These are phyloP conservation scores for Agrocybe pediades DNA, from an alignment of 768 basidiomycete genomes.

Conservation along the genomic window DNA sequence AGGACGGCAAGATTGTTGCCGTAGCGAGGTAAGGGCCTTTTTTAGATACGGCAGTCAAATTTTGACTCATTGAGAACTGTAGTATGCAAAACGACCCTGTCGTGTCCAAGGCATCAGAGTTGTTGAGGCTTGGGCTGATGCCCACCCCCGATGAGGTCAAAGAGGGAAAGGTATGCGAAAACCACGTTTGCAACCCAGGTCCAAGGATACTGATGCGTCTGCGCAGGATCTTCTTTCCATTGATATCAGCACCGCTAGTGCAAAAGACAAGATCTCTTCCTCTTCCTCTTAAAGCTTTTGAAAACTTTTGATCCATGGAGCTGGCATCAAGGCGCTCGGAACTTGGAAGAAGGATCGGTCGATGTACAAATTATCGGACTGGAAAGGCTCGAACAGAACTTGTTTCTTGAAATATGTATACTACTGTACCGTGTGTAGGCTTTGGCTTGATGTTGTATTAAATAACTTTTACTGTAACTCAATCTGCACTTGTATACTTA, in stretches of 20 bases:
- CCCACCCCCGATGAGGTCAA: slow-evolving; percentile 73
- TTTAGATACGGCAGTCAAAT: background rate
- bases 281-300: too few relatives aligned
- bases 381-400: too few relatives aligned
- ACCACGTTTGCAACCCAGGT: background rate
- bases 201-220: slow-evolving; percentile 3
- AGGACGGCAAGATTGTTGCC: slow-evolving; percentile 63
- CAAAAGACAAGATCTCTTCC: slow-evolving; percentile 30
- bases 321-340: too few relatives aligned
- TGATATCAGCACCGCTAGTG: slow-evolving; percentile 37
- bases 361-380: too few relatives aligned
- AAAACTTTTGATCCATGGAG: background rate
- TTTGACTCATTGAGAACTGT: slow-evolving; percentile 12
- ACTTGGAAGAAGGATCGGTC: too few relatives aligned
- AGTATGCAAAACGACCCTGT: slow-evolving; percentile 86
- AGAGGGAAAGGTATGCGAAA: slow-evolving; percentile 62
- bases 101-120: slow-evolving; percentile 75
- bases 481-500: too few relatives aligned
- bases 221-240: slow-evolving; percentile 40
- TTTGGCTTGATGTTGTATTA: too few relatives aligned
- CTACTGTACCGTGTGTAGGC: too few relatives aligned
- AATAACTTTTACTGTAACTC: too few relatives aligned
- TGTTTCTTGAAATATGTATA: too few relatives aligned
- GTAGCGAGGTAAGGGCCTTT: slow-evolving; percentile 51
- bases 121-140: slow-evolving; percentile 80